These are phyloP conservation scores for Copromyces sp. DNA, from an alignment of 495 filamentous ascomycete species.

Conservation along the genomic window DNA sequence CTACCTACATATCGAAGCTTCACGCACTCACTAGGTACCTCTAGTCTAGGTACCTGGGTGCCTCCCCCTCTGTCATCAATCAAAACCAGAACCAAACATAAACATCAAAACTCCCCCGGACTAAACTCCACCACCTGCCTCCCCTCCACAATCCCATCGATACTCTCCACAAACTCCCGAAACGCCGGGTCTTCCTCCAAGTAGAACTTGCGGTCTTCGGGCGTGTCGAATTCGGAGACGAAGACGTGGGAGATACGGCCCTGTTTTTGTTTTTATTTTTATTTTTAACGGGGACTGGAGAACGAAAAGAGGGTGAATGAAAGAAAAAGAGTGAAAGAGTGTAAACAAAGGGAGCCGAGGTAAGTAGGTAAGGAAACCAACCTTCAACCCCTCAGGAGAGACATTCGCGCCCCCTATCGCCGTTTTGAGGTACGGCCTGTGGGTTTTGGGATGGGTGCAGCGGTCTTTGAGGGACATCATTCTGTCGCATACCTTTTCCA, in stretches of 20 bases:
- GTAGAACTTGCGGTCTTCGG: slow-evolving; percentile 49
- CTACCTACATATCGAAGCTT: too few relatives aligned
- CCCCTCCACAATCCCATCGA: slow-evolving; percentile 28
- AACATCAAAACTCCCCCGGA: slow-evolving; percentile 26
- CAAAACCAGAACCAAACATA: neutral
- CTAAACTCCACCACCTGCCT: slow-evolving; percentile 35
- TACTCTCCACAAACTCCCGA: slow-evolving; percentile 28
- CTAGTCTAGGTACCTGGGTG: too few relatives aligned
- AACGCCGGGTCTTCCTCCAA: slow-evolving; percentile 44
- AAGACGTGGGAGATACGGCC: slow-evolving; percentile 49
- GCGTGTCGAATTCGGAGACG: slow-evolving; percentile 48
- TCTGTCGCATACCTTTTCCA: slow-evolving; percentile 18
- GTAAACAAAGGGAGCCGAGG: neutral
- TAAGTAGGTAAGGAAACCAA: neutral
- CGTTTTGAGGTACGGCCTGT: slow-evolving; percentile 47
- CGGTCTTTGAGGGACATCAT: slow-evolving; percentile 26
- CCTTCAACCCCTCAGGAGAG: slow-evolving; percentile 39
- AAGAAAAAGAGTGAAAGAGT: neutral
- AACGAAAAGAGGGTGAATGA: too few relatives aligned
- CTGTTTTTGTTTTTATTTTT: slow-evolving; percentile 20
- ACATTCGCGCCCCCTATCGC: slow-evolving; percentile 50
- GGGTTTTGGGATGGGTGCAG: slow-evolving; percentile 40
- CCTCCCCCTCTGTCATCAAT: too few relatives aligned
- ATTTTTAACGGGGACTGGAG: too few relatives aligned
- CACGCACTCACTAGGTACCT: too few relatives aligned